Evolutionary conservation across 768 basidiomycete genomes (phyloP), one percentile per base, ranked within the genome.

Genomic region (Trametes cinnabarina): DNA sequence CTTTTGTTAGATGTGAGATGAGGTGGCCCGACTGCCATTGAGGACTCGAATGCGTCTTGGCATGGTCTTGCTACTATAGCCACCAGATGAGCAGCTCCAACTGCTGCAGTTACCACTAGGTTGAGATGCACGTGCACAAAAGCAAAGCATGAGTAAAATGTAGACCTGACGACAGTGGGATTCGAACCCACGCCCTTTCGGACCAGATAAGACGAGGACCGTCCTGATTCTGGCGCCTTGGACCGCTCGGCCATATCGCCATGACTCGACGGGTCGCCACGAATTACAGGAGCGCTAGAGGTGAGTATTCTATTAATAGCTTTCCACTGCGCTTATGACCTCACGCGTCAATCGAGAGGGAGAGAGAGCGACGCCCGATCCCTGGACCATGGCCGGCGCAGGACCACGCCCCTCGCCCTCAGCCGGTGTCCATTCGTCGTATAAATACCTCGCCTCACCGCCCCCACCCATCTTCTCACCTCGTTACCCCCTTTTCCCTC

Each of bases 121-220:
- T n/a, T n/a, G n/a, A n/a, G n/a, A n/a, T n/a, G n/a, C n/a, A n/a
- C n/a, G n/a, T n/a, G n/a, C n/a, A n/a, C 14, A 28, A 49, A 59
- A 42, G 48, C 37, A 39, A 15, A n/a, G 34, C 8, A 34, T 34
- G 14, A 39, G n/a, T 15, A 39, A 14, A 34, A 26, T 1, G 11
- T n/a, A n/a, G n/a, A n/a, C n/a, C 20, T 61, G 55, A 61, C 60
- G 51, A 61, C 55, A 77, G 77, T 75, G 77, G 76, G 77, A 77
- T 77, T 78, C 76, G 77, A 78, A 78, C 77, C 77, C 77, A 74
- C 77, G 77, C 77, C 76, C 74, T 74, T 76, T 74, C 72, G 73
- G 75, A 78, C 75, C 68, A 72, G 72, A 74, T 73, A 22, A 40
- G 41, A 25, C 20, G 37, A 25, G 11, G 37, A 14, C 17, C n/a